Percentiles rank a stretch among this genome's conserved stretches.
phyloP scores from a whole-genome alignment of 106 monocot species.

The Allium cepa region DNA sequence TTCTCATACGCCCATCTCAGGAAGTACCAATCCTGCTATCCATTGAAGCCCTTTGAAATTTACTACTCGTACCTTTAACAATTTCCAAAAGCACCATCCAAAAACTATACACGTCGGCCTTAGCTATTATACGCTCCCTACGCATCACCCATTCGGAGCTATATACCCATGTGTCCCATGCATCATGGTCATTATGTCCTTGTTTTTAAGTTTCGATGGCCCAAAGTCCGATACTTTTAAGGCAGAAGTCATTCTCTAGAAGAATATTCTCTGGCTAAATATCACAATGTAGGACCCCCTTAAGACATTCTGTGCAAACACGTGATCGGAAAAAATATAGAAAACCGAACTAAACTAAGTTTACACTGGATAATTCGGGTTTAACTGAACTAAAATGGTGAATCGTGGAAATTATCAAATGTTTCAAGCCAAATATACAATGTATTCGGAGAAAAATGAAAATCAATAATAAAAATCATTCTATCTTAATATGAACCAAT shows the following conservation, averaged over 20 bases:
- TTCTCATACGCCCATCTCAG: slow-evolving; percentile 79
- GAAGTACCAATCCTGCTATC: slow-evolving; percentile 73
- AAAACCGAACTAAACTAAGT: no score
- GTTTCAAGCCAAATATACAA: no score
- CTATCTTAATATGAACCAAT: no score
- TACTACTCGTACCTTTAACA: slow-evolving; percentile 43
- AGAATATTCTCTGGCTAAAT: slow-evolving; percentile 92
- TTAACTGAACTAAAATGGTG: no score
- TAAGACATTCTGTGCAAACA: slow-evolving; percentile 80
- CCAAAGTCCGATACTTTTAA: slow-evolving; percentile 86
- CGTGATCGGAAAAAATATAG: no score
- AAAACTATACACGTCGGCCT: slow-evolving; percentile 82
- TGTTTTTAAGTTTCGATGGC: slow-evolving; percentile 54
- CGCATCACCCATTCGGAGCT: slow-evolving; percentile 79
- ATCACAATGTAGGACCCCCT: slow-evolving; percentile 89
- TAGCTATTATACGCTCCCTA: slow-evolving; percentile 61
- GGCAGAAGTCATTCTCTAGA: slow-evolving; percentile 73
- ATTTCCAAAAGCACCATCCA: slow-evolving; percentile 83
- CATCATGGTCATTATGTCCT: slow-evolving; percentile 56
- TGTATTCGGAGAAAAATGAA: no score
- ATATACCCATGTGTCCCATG: slow-evolving; percentile 73
- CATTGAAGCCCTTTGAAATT: slow-evolving; percentile 29
- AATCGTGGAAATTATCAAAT: no score
- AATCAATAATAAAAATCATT: no score
- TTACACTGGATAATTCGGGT: no score